Evolutionary conservation across 116 monocot genomes (phyloP), one percentile per base, ranked within the genome.

Genomic region (Papilionanthe hybrid): DNA sequence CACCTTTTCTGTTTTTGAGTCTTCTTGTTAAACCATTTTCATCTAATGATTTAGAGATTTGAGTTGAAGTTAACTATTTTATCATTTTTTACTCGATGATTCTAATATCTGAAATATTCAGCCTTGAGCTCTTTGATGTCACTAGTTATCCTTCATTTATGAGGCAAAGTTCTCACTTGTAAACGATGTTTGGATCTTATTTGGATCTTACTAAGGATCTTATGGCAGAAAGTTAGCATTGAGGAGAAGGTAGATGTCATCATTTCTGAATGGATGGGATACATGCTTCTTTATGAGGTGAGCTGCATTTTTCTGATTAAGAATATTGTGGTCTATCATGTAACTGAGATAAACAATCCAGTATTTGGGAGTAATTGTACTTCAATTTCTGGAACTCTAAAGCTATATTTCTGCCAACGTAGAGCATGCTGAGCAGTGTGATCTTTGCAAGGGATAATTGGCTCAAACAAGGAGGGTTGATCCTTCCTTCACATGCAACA

Each of bases 211-310:
- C 32, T 69, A 69, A 28, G 15, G 13, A 30, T 69, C 60, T 68
- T 29, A 80, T 15, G 81, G 78, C 85, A 96, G 96, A 93, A 93
- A 75, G 84, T 90, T 37, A 78, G 83, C 30, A 93, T 99, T 72
- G 86, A 93, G 30, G 99, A 95, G 83, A 92, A 95, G 78, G 95
- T 99, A 85, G 99, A 99, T 90, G 95, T 99, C 76, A 95, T 99
- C 75, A 92, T 99, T 76, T 99, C 99, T 81, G 99, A 99, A 86
- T 99, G 99, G 99, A 99, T 99, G 99, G 99, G 99, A 13, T 99
- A 99, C 79, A 94, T 94, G 93, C 99, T 99, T 87, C 79, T 99
- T 0, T 99, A 99, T 79, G 99, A 99, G 95, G 99, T 99, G 89
- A 90, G 28, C 19, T 20, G 80, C 44, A 37, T 44, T 73, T 43